These are phyloP conservation scores for Coelastrella sp. DNA, from an alignment of 139 green algal genomes.

Conservation along the genomic window DNA sequence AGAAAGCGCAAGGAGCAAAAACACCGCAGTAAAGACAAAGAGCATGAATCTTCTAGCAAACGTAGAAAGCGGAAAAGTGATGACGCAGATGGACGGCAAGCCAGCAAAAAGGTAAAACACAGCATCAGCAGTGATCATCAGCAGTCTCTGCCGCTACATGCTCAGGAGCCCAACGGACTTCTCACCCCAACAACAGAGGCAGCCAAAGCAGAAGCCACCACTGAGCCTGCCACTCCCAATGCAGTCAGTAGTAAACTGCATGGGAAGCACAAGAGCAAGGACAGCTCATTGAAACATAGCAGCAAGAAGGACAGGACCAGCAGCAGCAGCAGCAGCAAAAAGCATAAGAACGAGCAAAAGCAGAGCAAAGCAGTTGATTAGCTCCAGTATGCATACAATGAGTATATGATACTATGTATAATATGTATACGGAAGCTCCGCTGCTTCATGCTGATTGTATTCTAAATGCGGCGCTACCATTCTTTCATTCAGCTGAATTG, in stretches of 20 bases:
- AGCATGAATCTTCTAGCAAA: not conserved
- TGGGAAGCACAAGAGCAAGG: not conserved
- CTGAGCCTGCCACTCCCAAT: not conserved
- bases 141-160: too few relatives aligned
- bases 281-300: not conserved
- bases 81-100: not conserved
- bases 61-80: not conserved
- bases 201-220: not conserved
- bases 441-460: too few relatives aligned
- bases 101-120: not conserved
- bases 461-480: too few relatives aligned
- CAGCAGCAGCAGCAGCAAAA: not conserved
- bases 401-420: too few relatives aligned
- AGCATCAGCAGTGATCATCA: not conserved
- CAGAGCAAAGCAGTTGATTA: too few relatives aligned
- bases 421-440: too few relatives aligned
- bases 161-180: too few relatives aligned
- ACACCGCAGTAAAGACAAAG: not conserved
- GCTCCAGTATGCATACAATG: too few relatives aligned
- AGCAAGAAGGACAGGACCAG: not conserved
- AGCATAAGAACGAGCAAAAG: too few relatives aligned
- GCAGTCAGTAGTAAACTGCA: not conserved
- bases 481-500: too few relatives aligned
- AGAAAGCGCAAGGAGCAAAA: not conserved
- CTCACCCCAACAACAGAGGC: constrained; percentile 7